These are phyloP conservation scores for Hypoxylon trugodes DNA, from an alignment of 495 filamentous ascomycete species.

Conservation along the genomic window DNA sequence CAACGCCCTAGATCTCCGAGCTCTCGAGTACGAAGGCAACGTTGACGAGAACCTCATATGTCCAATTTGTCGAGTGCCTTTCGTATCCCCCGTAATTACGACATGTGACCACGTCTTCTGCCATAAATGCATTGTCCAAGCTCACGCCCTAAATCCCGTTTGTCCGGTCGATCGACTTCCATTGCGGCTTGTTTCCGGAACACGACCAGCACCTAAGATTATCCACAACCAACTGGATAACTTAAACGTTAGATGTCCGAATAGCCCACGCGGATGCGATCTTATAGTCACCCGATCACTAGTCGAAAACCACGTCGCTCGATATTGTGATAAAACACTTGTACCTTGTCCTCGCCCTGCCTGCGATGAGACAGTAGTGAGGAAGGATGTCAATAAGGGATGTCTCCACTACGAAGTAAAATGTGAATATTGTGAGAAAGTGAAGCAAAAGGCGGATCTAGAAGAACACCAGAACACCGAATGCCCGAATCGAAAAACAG, in stretches of 20 bases:
- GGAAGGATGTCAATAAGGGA: slow-evolving; percentile 48
- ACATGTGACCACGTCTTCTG: slow-evolving; percentile 78
- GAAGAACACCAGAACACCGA: slow-evolving; percentile 51
- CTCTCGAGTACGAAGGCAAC: slow-evolving; percentile 71
- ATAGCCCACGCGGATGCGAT: slow-evolving; percentile 67
- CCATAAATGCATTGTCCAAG: slow-evolving; percentile 69
- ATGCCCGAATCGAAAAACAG: slow-evolving; percentile 46
- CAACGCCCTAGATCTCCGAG: slow-evolving; percentile 64
- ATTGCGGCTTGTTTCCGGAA: slow-evolving; percentile 43
- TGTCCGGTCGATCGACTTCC: slow-evolving; percentile 63
- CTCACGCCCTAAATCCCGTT: slow-evolving; percentile 57
- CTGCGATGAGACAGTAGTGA: slow-evolving; percentile 52
- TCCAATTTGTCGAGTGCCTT: slow-evolving; percentile 81
- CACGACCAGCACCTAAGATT: slow-evolving; percentile 50
- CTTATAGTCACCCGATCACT: slow-evolving; percentile 69
- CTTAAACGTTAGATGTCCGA: slow-evolving; percentile 76
- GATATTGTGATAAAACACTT: slow-evolving; percentile 73
- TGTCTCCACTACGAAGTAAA: slow-evolving; percentile 57
- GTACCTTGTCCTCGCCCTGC: slow-evolving; percentile 67
- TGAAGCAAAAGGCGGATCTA: slow-evolving; percentile 49
- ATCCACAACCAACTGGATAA: slow-evolving; percentile 74
- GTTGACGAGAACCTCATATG: slow-evolving; percentile 84
- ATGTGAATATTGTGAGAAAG: slow-evolving; percentile 58
- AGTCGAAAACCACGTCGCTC: slow-evolving; percentile 75
- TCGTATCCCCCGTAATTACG: slow-evolving; percentile 75